phyloP scores from a whole-genome alignment of 495 filamentous ascomycete species.

The Cercophora samala region DNA sequence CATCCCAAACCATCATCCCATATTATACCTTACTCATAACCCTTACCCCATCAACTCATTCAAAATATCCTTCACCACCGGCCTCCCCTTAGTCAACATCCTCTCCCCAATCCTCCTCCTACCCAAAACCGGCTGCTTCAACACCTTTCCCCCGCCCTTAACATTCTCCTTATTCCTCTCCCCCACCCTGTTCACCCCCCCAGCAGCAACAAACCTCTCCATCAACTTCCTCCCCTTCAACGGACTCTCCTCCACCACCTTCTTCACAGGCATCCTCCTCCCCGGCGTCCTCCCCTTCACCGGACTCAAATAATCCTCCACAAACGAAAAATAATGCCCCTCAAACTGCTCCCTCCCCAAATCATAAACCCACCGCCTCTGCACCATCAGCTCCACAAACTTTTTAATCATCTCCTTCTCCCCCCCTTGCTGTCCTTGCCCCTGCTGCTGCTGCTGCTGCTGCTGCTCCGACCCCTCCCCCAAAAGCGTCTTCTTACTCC shows the following conservation, averaged over 20 bases:
- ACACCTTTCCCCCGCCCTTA: conserved; percentile 26
- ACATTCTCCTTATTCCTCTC: conserved; percentile 33
- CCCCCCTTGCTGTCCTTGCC: conserved; percentile 46
- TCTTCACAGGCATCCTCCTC: conserved; percentile 3
- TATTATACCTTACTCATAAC: conserved; percentile 28
- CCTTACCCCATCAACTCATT: conserved; percentile 45
- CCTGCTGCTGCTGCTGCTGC: background rate
- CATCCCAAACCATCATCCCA: background rate
- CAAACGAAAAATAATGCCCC: conserved; percentile 58
- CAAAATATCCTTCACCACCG: conserved; percentile 47
- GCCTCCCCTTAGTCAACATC: conserved; percentile 39
- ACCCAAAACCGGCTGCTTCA: background rate
- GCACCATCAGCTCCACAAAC: conserved; percentile 74
- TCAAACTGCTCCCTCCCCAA: conserved; percentile 59
- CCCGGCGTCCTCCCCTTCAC: conserved; percentile 10
- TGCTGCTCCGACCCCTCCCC: conserved; percentile 25
- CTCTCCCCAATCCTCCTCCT: conserved; percentile 37
- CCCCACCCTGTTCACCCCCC: conserved; percentile 9
- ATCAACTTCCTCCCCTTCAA: conserved; percentile 5
- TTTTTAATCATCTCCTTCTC: conserved; percentile 67
- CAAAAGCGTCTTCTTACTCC: conserved; percentile 69
- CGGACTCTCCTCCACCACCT: conserved; percentile 5
- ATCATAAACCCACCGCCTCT: conserved; percentile 70
- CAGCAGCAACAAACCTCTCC: background rate
- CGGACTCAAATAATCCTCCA: conserved; percentile 22